Percentiles rank a stretch among this genome's conserved stretches.
Evolutionary conservation across 306 rosid genomes (phyloP).

Genomic region (Rosa multiflora): DNA sequence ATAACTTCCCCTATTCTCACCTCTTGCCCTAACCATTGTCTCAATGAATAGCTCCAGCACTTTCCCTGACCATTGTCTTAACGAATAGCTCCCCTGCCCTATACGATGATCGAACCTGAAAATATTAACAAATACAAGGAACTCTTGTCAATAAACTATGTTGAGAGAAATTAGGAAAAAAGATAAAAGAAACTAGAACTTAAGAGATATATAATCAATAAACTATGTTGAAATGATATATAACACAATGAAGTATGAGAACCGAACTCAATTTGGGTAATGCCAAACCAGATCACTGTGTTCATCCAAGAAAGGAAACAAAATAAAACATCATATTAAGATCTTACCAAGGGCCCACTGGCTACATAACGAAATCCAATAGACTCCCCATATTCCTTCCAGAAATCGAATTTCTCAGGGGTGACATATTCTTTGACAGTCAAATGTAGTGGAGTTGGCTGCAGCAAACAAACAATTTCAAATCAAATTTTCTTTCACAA

Average conservation of each 20-base stretch:
- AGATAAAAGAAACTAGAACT: background rate
- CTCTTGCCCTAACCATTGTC: background rate
- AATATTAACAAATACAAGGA: background rate
- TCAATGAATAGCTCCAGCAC: conserved; percentile 23
- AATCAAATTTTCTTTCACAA: conserved; percentile 1
- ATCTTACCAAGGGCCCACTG: conserved; percentile 90
- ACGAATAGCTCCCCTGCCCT: conserved; percentile 98
- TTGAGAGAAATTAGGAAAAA: background rate
- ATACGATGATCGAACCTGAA: conserved; percentile 90
- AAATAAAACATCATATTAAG: conserved; percentile 3
- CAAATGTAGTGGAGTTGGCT: conserved; percentile 95
- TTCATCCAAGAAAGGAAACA: conserved; percentile 4
- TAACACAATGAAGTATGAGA: background rate
- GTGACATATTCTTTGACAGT: conserved; percentile 89
- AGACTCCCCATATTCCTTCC: conserved; percentile 96
- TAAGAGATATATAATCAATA: background rate
- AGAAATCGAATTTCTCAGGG: conserved; percentile 82
- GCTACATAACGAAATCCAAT: conserved; percentile 95
- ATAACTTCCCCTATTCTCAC: background rate
- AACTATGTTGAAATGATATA: background rate
- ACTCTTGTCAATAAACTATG: background rate
- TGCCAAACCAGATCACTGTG: background rate
- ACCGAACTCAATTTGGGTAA: too few species aligned
- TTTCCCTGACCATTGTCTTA: conserved; percentile 74
- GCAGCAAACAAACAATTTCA: conserved; percentile 36